Percentiles rank a stretch among this genome's conserved stretches.
phyloP scores from a whole-genome alignment of 768 basidiomycete species.

The Tulasnella sp. region DNA sequence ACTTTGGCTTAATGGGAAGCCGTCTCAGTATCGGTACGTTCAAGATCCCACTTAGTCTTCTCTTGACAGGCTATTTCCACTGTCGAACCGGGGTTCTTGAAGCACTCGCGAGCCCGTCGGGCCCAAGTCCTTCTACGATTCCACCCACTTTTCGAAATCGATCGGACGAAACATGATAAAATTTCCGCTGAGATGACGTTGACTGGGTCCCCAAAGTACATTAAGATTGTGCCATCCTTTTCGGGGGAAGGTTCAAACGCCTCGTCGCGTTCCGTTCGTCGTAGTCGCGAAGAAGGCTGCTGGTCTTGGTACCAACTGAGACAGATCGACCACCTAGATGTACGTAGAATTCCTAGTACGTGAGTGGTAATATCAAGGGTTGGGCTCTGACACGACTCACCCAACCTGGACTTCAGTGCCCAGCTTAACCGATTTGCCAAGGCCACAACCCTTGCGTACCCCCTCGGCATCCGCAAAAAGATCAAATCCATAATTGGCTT shows the following conservation, averaged over 20 bases:
- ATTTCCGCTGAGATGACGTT: slow-evolving; percentile 69
- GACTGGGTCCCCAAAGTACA: slow-evolving; percentile 43
- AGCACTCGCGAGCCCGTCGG: slow-evolving; percentile 19
- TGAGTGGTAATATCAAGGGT: no score
- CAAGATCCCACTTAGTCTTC: background rate
- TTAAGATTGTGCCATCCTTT: slow-evolving; percentile 12
- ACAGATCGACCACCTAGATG: no score
- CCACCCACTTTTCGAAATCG: slow-evolving; percentile 24
- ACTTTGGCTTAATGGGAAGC: slow-evolving; percentile 14
- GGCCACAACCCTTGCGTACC: no score
- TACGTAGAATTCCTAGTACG: no score
- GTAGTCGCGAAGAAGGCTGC: no score
- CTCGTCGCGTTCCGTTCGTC: no score
- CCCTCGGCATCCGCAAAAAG: no score
- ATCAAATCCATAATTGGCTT: no score
- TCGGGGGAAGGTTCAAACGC: background rate
- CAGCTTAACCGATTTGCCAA: no score
- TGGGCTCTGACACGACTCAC: no score
- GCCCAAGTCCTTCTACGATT: background rate
- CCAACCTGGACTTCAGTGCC: no score
- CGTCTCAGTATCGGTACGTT: slow-evolving; percentile 10
- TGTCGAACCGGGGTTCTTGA: slow-evolving; percentile 2
- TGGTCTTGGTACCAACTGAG: no score
- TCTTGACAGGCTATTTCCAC: background rate
- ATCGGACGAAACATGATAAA: slow-evolving; percentile 39